Evolutionary conservation across 257 asterid species (phyloP), one percentile per base, ranked within the genome.

Genomic region (Capsicum baccatum): DNA sequence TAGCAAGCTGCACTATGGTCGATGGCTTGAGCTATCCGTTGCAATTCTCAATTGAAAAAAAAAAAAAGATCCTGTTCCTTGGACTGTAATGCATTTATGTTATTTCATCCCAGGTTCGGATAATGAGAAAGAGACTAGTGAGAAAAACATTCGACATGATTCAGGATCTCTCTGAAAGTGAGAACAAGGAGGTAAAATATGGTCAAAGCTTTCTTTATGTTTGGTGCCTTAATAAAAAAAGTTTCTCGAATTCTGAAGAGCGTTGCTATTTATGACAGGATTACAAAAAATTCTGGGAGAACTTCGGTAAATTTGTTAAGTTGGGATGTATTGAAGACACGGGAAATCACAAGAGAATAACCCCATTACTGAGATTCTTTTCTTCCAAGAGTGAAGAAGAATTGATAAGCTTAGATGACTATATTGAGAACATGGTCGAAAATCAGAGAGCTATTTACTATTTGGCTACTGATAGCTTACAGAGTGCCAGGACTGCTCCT

Each of bases 71-170:
- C 3, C 9, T 78, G 2, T 33, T 78, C 50, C 50, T 54, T 21
- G 9, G 64, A 54, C 19, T 78, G 50, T 54, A 33, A 78, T 64
- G 26, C 0, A 3, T 17, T 68, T 83, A 54, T 60, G 6, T 68
- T 47, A 1, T 16, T 74, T 76, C 85, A 88, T 76, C 60, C 64
- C 88, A 94, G 99, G 98, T 97, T 50, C 93, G 99, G 88, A 97
- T 97, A 87, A 95, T 97, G 99, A 93, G 92, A 88, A 97, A 97
- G 90, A 92, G 99, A 74, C 97, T 94, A 64, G 99, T 97, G 37
- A 94, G 99, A 91, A 97, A 97, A 86, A 88, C 99, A 86, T 97
- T 95, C 81, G 98, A 97, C 91, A 97, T 97, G 99, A 97, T 97
- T 90, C 99, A 97, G 85, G 99, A 95, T 83, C 97, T 97, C 84